Conservation (phyloP, 352 stramenopile genomes). For the Phytophthora ramorum region DNA sequence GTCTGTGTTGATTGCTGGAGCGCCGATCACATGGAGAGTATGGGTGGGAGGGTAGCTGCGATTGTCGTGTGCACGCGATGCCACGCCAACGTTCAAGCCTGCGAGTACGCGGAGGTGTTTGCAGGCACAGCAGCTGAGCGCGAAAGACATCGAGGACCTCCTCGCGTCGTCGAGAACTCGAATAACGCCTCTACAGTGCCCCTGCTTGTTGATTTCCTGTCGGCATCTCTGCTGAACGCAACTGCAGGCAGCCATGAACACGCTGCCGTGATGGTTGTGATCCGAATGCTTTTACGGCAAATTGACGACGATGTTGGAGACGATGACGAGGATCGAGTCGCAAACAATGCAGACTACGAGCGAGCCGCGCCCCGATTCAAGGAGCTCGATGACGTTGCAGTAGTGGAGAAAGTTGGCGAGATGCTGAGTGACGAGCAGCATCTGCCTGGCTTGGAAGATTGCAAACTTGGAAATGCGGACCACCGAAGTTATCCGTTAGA, state of each 20-base stretch:
- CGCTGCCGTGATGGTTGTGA: slow-evolving; percentile 10
- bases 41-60: slow-evolving; percentile 15
- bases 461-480: slow-evolving; percentile 29
- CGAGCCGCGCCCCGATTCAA: not conserved
- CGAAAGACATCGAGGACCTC: slow-evolving; percentile 1
- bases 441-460: slow-evolving; percentile 15
- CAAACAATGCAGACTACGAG: slow-evolving; percentile 1
- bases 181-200: slow-evolving; percentile 7
- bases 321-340: not conserved
- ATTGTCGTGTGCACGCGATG: slow-evolving; percentile 47
- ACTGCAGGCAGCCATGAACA: slow-evolving; percentile 21
- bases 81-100: slow-evolving; percentile 41
- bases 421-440: slow-evolving; percentile 20
- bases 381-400: not conserved
- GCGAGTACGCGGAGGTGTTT: slow-evolving; percentile 37
- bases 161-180: slow-evolving; percentile 3
- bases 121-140: slow-evolving; percentile 5
- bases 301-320: not conserved
- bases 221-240: slow-evolving; percentile 15
- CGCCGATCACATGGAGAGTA: slow-evolving; percentile 22
- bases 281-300: slow-evolving; percentile 12
- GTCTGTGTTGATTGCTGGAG: slow-evolving; percentile 29
- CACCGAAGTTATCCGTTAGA: slow-evolving; percentile 28
- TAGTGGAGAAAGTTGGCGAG: slow-evolving; percentile 14
- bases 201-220: slow-evolving; percentile 35